These are phyloP conservation scores for Dioszegia aurantiaca DNA, from an alignment of 768 basidiomycete genomes.

Conservation along the genomic window DNA sequence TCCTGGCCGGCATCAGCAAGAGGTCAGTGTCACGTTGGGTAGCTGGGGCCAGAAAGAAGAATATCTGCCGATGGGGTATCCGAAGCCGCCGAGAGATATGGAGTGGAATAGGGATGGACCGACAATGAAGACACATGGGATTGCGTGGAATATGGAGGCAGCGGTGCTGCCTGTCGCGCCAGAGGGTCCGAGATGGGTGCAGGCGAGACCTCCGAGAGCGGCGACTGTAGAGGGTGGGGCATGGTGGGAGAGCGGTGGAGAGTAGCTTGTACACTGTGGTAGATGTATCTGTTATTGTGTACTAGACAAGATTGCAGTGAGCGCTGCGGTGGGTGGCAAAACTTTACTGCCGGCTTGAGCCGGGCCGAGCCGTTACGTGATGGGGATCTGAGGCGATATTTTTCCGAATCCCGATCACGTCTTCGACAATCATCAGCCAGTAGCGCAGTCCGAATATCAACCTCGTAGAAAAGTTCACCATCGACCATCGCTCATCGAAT, in stretches of 20 bases:
- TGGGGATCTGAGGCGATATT: too few relatives aligned
- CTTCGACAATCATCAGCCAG: too few relatives aligned
- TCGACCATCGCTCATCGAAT: too few relatives aligned
- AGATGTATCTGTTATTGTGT: too few relatives aligned
- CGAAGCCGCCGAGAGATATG: constrained; percentile 24
- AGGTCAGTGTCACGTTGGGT: neutral
- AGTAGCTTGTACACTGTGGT: neutral
- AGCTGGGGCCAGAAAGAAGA: neutral
- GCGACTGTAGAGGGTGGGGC: constrained; percentile 21
- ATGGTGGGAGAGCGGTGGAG: constrained; percentile 30
- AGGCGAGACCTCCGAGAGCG: constrained; percentile 36
- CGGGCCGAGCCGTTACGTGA: too few relatives aligned
- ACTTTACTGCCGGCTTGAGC: too few relatives aligned
- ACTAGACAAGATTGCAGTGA: too few relatives aligned
- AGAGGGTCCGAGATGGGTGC: constrained; percentile 34
- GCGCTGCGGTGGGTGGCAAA: too few relatives aligned
- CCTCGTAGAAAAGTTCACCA: too few relatives aligned
- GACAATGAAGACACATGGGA: constrained; percentile 40
- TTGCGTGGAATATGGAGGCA: constrained; percentile 35
- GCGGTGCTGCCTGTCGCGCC: constrained; percentile 21
- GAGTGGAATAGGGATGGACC: constrained; percentile 40
- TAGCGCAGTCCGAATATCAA: too few relatives aligned
- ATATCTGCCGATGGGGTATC: constrained; percentile 36
- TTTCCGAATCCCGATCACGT: too few relatives aligned
- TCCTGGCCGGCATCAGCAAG: neutral